A percentile compares a stretch with the other conserved stretches of the same genome.
Evolutionary conservation across 148 eudicot genomes (phyloP).

Genomic region (Chenopodium berlandieri): DNA sequence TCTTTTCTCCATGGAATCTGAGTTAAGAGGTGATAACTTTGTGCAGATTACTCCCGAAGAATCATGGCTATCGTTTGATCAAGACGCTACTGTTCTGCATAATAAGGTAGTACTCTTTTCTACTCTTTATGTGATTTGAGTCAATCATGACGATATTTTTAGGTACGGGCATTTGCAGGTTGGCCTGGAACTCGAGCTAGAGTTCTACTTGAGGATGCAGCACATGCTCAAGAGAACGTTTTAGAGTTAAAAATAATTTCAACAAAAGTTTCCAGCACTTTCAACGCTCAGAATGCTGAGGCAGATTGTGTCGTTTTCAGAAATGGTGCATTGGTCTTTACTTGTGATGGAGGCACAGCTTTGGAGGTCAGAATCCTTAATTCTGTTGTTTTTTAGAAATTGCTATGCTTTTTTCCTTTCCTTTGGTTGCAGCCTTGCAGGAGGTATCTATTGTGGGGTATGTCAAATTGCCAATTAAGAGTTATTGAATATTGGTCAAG

Average conservation of each 20-base stretch:
- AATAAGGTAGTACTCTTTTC: conserved; percentile 61
- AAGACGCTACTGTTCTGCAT: conserved; percentile 73
- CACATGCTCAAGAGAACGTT: conserved; percentile 35
- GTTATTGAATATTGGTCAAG: too few relatives aligned
- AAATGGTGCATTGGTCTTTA: conserved; percentile 69
- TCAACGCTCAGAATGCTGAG: conserved; percentile 31
- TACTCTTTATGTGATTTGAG: conserved; percentile 10
- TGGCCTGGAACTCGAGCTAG: conserved; percentile 98
- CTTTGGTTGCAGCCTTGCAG: not conserved
- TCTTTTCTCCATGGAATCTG: not conserved
- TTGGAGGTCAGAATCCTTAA: conserved; percentile 58
- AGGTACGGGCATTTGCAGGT: conserved; percentile 99
- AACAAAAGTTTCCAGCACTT: conserved; percentile 46
- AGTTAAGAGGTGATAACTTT: conserved; percentile 1
- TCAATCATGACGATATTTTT: conserved; percentile 41
- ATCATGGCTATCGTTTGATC: conserved; percentile 85
- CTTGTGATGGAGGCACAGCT: conserved; percentile 57
- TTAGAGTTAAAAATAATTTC: conserved; percentile 78
- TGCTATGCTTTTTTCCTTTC: too few relatives aligned
- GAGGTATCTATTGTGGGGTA: too few relatives aligned
- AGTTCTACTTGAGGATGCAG: conserved; percentile 43
- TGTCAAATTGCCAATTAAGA: too few relatives aligned
- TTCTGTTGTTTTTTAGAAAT: conserved; percentile 3
- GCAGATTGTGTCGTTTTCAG: conserved; percentile 48
- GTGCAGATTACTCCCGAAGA: conserved; percentile 79